Conservation (phyloP, 352 stramenopile genomes). For the Phytophthora idaei region DNA sequence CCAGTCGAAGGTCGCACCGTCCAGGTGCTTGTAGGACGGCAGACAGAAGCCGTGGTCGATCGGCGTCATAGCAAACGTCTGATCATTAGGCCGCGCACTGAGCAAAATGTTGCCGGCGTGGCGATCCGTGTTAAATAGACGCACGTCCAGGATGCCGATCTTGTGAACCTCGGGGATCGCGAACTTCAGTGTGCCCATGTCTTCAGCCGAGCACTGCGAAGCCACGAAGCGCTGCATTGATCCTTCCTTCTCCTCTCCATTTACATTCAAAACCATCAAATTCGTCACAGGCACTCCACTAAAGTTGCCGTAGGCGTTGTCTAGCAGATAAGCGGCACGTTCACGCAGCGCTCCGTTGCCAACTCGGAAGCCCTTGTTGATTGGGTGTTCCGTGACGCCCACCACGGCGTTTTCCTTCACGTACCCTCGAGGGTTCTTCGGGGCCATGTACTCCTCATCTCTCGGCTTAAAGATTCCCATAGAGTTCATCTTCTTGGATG, state of each 20-base stretch:
- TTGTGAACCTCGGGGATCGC: constrained; percentile 87
- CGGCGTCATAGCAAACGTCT: constrained; percentile 84
- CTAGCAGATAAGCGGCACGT: constrained; percentile 82
- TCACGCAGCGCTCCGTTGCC: constrained; percentile 86
- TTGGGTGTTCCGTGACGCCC: constrained; percentile 76
- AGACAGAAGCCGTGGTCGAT: constrained; percentile 91
- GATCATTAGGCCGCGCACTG: constrained; percentile 47
- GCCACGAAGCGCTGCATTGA: constrained; percentile 86
- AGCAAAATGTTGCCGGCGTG: constrained; percentile 90
- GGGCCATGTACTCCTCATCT: constrained; percentile 99
- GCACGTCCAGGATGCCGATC: constrained; percentile 88
- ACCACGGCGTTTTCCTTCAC: constrained; percentile 85
- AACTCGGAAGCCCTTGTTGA: constrained; percentile 88
- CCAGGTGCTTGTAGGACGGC: constrained; percentile 82
- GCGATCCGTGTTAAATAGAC: constrained; percentile 90
- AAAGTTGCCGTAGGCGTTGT: constrained; percentile 80
- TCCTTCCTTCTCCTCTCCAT: constrained; percentile 78
- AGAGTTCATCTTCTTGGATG: constrained; percentile 31
- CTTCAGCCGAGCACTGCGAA: constrained; percentile 86
- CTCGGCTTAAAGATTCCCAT: constrained; percentile 97
- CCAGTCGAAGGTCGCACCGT: constrained; percentile 87
- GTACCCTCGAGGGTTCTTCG: constrained; percentile 98
- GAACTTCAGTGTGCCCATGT: constrained; percentile 89
- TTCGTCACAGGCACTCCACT: constrained; percentile 85
- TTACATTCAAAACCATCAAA: constrained; percentile 68